These are phyloP conservation scores for Geotrichum siamense DNA, from an alignment of 1,139 yeast genomes.

Conservation along the genomic window DNA sequence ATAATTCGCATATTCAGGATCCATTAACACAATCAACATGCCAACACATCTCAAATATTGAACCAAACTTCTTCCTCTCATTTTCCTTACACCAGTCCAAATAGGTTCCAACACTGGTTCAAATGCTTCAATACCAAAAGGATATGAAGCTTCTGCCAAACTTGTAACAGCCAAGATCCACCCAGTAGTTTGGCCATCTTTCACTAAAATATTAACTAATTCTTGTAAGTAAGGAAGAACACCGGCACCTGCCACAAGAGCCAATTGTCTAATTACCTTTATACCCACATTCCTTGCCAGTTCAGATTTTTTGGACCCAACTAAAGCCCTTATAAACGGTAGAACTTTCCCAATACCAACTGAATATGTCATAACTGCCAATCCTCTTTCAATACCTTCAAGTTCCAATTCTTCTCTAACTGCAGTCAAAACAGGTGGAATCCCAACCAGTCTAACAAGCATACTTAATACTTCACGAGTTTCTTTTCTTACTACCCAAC, in stretches of 20 bases:
- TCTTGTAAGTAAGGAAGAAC: conserved; percentile 67
- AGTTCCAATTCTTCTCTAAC: conserved; percentile 3
- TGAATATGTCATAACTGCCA: conserved; percentile 62
- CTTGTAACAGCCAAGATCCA: conserved; percentile 5
- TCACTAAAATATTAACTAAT: conserved; percentile 51
- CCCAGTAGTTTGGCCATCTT: conserved; percentile 42
- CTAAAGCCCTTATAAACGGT: conserved; percentile 79
- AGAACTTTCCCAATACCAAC: conserved; percentile 63
- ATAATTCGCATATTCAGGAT: conserved; percentile 69
- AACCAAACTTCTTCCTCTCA: conserved; percentile 72
- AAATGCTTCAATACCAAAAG: conserved; percentile 88
- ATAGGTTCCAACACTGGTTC: conserved; percentile 64
- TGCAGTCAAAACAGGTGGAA: conserved; percentile 1
- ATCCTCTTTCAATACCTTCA: conserved; percentile 7
- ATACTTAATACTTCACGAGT: conserved; percentile 4
- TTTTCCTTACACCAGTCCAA: conserved; percentile 72
- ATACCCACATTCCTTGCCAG: conserved; percentile 84
- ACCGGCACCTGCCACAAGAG: conserved; percentile 63
- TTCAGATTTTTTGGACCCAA: conserved; percentile 74
- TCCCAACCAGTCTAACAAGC: conserved; percentile 3
- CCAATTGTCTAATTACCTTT: conserved; percentile 68
- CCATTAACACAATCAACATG: conserved; percentile 77
- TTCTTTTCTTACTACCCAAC: conserved; percentile 5
- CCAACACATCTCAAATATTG: conserved; percentile 76
- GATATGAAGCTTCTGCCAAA: conserved; percentile 78